phyloP scores from a whole-genome alignment of 2,329 filamentous ascomycete genomes.

The Neocucurbitaria cava region DNA sequence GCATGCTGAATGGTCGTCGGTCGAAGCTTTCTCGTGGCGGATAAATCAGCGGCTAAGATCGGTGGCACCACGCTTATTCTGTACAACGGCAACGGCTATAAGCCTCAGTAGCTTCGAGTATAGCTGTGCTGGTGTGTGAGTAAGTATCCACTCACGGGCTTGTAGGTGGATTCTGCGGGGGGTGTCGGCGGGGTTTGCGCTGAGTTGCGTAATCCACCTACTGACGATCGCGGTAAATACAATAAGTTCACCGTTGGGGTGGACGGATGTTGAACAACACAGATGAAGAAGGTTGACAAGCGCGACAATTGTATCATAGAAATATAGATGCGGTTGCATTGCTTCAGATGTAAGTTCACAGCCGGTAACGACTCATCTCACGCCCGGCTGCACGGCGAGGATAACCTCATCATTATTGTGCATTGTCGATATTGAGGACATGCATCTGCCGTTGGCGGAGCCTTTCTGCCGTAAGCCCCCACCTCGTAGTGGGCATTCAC shows the following conservation, averaged over 20 bases:
- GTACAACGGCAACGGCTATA: constrained; percentile 8
- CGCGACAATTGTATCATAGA: not conserved
- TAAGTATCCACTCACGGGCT: not conserved
- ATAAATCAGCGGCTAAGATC: constrained; percentile 26
- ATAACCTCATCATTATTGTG: not conserved
- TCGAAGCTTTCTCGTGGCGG: constrained; percentile 16
- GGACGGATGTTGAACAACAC: not conserved
- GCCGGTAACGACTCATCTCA: not conserved
- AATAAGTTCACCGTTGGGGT: not conserved
- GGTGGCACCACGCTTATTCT: constrained; percentile 13
- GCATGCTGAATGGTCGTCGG: constrained; percentile 15
- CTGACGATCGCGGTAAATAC: not conserved
- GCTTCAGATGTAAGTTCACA: not conserved
- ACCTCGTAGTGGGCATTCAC: constrained; percentile 3
- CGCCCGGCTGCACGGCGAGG: constrained; percentile 1
- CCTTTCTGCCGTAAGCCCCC: constrained; percentile 8
- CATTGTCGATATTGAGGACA: constrained; percentile 2
- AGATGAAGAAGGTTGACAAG: not conserved
- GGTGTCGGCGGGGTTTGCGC: not conserved
- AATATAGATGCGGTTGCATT: not conserved
- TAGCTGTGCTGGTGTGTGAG: not conserved
- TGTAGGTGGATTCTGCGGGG: not conserved
- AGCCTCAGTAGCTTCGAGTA: not conserved
- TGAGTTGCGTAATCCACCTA: not conserved
- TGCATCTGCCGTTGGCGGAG: constrained; percentile 2